Percentiles rank a stretch among this genome's conserved stretches.
phyloP scores from a whole-genome alignment of 257 asterid genomes.

The Fraxinus anomala region DNA sequence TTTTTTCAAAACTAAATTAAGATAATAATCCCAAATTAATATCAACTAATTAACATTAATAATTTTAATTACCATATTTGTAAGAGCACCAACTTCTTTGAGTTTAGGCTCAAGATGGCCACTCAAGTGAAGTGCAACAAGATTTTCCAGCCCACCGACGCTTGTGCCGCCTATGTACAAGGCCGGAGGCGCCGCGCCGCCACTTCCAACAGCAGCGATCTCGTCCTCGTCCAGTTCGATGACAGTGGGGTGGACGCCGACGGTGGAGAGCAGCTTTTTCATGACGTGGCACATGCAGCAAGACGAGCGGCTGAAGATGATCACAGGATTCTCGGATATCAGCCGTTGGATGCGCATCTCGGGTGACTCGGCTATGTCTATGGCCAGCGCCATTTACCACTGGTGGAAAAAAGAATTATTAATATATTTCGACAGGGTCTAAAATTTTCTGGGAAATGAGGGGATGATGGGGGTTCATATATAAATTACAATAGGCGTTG shows the following conservation, averaged over 20 bases:
- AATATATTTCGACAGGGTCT: not conserved
- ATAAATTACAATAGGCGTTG: not conserved
- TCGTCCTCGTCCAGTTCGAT: slow-evolving; percentile 86
- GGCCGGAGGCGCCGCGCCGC: slow-evolving; percentile 50
- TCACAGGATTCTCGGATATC: slow-evolving; percentile 76
- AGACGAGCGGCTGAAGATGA: slow-evolving; percentile 79
- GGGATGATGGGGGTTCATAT: not conserved
- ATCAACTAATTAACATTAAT: slow-evolving; percentile 13
- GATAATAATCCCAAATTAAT: not conserved
- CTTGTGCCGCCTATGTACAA: slow-evolving; percentile 81
- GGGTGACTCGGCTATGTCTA: slow-evolving; percentile 66
- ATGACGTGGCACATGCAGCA: slow-evolving; percentile 98
- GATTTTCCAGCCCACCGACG: slow-evolving; percentile 83
- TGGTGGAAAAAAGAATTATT: not conserved
- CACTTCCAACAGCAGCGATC: slow-evolving; percentile 50
- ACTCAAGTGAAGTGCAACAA: slow-evolving; percentile 79
- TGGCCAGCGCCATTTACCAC: slow-evolving; percentile 52
- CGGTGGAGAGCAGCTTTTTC: slow-evolving; percentile 65
- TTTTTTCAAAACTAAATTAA: not conserved
- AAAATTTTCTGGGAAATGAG: not conserved
- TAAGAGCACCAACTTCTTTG: slow-evolving; percentile 74
- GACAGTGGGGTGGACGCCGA: slow-evolving; percentile 89
- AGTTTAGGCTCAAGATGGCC: slow-evolving; percentile 86
- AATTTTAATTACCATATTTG: slow-evolving; percentile 23
- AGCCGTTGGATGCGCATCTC: slow-evolving; percentile 84